Evolutionary conservation across 2,329 filamentous ascomycete genomes (phyloP), one percentile per base, ranked within the genome.

Genomic region (Chaetoscypha palmicola): DNA sequence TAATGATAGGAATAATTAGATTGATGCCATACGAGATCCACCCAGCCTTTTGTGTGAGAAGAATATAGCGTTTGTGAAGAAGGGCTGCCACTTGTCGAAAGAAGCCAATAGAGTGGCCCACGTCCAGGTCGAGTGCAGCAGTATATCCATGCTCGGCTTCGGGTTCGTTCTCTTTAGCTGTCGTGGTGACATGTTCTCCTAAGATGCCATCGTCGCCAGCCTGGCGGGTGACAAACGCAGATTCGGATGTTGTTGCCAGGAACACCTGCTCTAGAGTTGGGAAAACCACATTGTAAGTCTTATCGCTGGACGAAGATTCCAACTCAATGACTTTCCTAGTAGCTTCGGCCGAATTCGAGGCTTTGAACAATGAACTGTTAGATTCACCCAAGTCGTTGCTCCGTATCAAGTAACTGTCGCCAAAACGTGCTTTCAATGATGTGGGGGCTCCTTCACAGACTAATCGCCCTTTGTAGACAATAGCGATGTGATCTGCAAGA

Each of bases 201-300:
- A 52, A 49, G 39, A 51, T 49, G 9, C 56, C 54, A 44, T 58
- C 56, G 11, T 53, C 56, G n/a, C 50, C 51, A 24, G 46, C 34
- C 11, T 52, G 45, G 19, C 47, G 49, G 9, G 56, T 41, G 3
- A 45, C 49, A 9, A 75, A 68, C 54, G 81, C 76, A 49, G 76
- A 73, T 54, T 81, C 77, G 50, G 76, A 73, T 0, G 79, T 77
- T 31, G 82, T 68, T 47, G 76, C 79, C n/a, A 83, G 63, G 59
- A 83, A 83, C 1, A 82, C 78, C 50, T 83, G 78, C 56, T 83
- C 79, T 19, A 83, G 75, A 0, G 77, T 80, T 2, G 79, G 79
- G 2, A 78, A 79, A 44, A 72, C 72, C 46, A 82, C 73, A 45
- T 78, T 72, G 56, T 80, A 83, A 11, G 51, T 52, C 38, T 79